Percentiles rank a stretch among this genome's conserved stretches.
These are phyloP conservation scores for Adenanthera pavonina DNA, from an alignment of 306 rosid genomes.

Conservation along the genomic window DNA sequence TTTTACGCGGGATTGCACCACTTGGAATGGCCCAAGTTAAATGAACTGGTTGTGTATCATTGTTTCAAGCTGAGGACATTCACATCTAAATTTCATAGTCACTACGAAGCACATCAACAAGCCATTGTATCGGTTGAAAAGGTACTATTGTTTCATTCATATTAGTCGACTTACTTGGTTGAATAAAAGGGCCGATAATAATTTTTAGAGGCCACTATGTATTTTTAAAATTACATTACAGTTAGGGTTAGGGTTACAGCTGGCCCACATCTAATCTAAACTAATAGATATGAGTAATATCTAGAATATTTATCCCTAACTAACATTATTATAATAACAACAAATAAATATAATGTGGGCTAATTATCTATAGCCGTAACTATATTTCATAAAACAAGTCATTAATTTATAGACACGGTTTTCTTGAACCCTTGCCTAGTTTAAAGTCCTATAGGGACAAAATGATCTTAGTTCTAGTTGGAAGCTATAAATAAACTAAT, in stretches of 20 bases:
- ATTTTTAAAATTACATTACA: no score
- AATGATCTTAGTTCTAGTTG: not conserved
- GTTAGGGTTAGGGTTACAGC: no score
- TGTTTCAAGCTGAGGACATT: not conserved
- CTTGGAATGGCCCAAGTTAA: not conserved
- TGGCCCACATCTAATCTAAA: no score
- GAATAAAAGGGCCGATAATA: no score
- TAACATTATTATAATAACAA: no score
- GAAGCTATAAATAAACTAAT: not conserved
- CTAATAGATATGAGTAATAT: no score
- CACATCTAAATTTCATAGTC: not conserved
- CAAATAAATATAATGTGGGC: no score
- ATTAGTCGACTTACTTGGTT: no score
- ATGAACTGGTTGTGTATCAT: not conserved
- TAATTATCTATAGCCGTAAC: no score
- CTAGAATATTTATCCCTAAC: no score
- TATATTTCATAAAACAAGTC: not conserved
- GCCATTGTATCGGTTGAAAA: not conserved
- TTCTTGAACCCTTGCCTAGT: not conserved
- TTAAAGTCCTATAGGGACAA: not conserved
- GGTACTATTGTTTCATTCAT: not conserved
- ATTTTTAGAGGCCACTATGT: no score
- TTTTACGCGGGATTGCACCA: not conserved
- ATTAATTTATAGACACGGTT: not conserved
- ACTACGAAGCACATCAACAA: not conserved